phyloP scores from a whole-genome alignment of 441 rosid genomes.

The Syzygium syzygioides region DNA sequence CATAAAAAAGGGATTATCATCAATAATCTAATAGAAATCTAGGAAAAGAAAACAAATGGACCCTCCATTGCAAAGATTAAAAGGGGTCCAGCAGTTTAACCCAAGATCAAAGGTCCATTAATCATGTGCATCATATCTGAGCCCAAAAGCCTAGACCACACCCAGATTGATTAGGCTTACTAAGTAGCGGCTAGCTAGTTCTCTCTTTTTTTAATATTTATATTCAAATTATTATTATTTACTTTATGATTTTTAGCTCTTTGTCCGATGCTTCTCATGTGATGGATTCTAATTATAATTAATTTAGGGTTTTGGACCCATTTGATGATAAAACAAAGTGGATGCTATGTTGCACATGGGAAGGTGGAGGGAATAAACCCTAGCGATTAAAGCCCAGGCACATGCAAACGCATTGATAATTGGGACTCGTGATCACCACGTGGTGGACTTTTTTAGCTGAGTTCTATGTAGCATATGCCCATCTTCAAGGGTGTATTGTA shows the following conservation, averaged over 20 bases:
- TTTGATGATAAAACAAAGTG: not conserved
- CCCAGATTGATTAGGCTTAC: not conserved
- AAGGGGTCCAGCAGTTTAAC: not conserved
- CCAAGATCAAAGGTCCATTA: not conserved
- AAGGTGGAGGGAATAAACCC: not conserved
- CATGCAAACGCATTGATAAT: not conserved
- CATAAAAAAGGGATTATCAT: not conserved
- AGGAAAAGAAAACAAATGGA: not conserved
- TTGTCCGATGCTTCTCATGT: not conserved
- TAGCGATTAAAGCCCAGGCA: not conserved
- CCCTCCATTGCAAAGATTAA: not conserved
- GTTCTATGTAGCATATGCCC: not conserved
- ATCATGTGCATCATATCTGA: not conserved
- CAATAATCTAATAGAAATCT: not conserved
- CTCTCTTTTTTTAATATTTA: not conserved
- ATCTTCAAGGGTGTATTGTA: not conserved
- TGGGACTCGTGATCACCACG: not conserved
- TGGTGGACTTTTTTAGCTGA: not conserved
- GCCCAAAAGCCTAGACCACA: not conserved
- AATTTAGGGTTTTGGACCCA: not conserved
- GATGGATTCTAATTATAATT: not conserved
- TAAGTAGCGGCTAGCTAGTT: not conserved
- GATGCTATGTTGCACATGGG: not conserved
- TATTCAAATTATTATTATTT: not conserved
- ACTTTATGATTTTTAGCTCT: not conserved